phyloP scores from a whole-genome alignment of 176 grass and related monocot species.

The Oryza nivara region DNA sequence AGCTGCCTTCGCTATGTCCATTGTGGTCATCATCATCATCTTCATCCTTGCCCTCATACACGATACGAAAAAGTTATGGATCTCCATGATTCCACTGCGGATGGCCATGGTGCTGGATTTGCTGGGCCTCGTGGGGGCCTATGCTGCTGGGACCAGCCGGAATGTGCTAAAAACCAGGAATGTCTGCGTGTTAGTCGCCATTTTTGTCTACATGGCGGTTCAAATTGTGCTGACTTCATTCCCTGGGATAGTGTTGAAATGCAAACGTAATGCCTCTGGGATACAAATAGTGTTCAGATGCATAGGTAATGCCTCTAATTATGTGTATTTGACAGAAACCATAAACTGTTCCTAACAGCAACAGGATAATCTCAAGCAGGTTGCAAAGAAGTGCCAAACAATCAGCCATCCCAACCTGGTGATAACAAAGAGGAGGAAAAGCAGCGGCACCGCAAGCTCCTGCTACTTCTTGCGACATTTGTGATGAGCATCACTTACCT shows the following conservation, averaged over 20 bases:
- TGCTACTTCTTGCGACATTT: conserved; percentile 37
- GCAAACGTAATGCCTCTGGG: too few species aligned
- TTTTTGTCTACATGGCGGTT: neutral
- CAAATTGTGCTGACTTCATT: neutral
- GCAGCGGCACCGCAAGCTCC: neutral
- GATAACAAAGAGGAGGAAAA: neutral
- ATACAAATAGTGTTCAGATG: neutral
- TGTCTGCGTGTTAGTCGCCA: neutral
- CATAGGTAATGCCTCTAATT: too few species aligned
- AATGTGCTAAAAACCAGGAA: neutral
- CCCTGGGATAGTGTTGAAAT: too few species aligned
- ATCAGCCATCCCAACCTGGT: neutral
- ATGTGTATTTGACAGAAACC: too few species aligned
- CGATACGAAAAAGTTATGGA: neutral
- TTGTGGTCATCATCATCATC: conserved; percentile 13
- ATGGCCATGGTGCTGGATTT: neutral
- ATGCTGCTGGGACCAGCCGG: neutral
- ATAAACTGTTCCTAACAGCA: too few species aligned
- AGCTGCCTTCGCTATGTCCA: neutral
- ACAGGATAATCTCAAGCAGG: too few species aligned
- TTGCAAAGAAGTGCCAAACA: too few species aligned
- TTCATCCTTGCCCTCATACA: neutral
- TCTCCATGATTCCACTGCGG: neutral
- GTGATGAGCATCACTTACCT: conserved; percentile 27
- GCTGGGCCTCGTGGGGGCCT: neutral